A percentile compares a stretch with the other conserved stretches of the same genome.
phyloP scores from a whole-genome alignment of 2,329 filamentous ascomycete genomes.

The Pseudogymnoascus sp. region DNA sequence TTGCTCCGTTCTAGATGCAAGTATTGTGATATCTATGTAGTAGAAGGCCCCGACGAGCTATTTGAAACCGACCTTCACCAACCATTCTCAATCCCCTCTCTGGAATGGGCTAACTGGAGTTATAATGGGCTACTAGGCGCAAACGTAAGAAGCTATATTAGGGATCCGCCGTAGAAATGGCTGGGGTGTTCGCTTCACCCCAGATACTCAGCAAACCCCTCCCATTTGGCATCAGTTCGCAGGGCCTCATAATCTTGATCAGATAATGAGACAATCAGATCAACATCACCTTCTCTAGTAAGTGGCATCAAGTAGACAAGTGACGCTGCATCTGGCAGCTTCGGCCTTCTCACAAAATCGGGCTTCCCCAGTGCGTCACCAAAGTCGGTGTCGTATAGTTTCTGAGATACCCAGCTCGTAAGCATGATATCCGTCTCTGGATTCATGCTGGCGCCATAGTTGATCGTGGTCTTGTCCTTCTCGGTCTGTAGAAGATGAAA shows the following conservation, averaged over 20 bases:
- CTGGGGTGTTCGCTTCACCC: background rate
- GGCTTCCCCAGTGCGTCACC: background rate
- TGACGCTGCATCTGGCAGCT: background rate
- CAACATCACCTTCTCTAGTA: background rate
- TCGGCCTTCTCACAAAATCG: background rate
- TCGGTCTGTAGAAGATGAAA: background rate
- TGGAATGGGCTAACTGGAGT: background rate
- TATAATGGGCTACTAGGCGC: no score
- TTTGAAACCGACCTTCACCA: background rate
- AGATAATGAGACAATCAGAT: background rate
- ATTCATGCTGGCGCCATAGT: background rate
- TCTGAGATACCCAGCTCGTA: background rate
- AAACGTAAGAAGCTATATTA: background rate
- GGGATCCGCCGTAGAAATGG: background rate
- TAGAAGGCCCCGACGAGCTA: background rate
- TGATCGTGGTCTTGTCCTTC: slow-evolving; percentile 4
- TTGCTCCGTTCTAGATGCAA: background rate
- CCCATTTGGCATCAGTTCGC: background rate
- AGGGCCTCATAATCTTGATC: background rate
- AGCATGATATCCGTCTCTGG: background rate
- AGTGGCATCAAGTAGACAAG: slow-evolving; percentile 4
- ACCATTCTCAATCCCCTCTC: background rate
- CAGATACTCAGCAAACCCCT: background rate
- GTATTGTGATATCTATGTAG: background rate
- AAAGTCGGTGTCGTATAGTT: background rate